Evolutionary conservation across 2,329 filamentous ascomycete genomes (phyloP), one percentile per base, ranked within the genome.

Genomic region (Neonectria hederae): DNA sequence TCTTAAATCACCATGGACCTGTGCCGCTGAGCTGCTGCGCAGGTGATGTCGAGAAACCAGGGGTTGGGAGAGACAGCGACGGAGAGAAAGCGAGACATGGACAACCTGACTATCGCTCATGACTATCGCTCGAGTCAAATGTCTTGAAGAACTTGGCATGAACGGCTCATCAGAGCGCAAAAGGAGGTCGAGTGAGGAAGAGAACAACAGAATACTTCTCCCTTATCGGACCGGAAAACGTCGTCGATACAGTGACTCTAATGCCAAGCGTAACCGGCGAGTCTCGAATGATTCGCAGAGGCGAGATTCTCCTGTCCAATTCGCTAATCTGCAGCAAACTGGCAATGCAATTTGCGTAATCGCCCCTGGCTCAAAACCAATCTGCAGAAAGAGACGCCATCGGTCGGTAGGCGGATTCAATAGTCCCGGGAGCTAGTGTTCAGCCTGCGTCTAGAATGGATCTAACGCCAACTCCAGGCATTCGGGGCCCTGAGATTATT

Each of bases 361-460:
- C 26, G 17, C 46, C 49, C 62, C 40, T 54, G 53, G 54, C 38
- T 53, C 64, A 56, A 56, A 26, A 28, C 51, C 21, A 55, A 57
- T 35, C 26, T 46, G 24, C 24, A 49, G 28, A 22, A 51, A 51
- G 22, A 9, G 48, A 32, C 28, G 26, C 28, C 22, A 28, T 32
- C 48, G 46, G 45, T 48, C 8, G 45, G 45, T 26, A 14, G 45
- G 22, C 14, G 24, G 24, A 63, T 57, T 14, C 69, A 65, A 72
- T 72, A 72, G 69, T 72, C 26, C 64, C 66, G 67, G 58, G 43
- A 65, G 61, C 71, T 73, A 73, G 32, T 28, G 22, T 40, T 32
- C 54, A 42, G 52, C 48, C 48, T 40, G 43, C 43, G 43, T 11
- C 35, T 17, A 32, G 28, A 21, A 21, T 51, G 32, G 61, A 49